These are phyloP conservation scores for Fusarium globosum DNA, from an alignment of 2,329 filamentous ascomycete genomes.

Conservation along the genomic window DNA sequence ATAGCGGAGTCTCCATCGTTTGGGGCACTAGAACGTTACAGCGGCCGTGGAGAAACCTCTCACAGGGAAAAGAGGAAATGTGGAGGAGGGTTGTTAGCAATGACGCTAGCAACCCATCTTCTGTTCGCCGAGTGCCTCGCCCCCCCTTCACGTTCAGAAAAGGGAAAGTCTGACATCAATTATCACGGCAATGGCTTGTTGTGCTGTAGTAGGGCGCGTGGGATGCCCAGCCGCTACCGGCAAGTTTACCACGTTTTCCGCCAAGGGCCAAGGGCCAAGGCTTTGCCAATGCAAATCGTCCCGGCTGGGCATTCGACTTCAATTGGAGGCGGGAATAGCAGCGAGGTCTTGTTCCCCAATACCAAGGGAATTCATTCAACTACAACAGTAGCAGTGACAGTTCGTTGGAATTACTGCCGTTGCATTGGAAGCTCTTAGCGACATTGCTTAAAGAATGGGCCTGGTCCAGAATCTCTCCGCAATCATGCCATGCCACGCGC, in stretches of 20 bases:
- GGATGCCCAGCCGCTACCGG: slow-evolving; percentile 25
- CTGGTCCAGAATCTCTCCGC: slow-evolving; percentile 24
- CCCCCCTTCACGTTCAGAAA: background rate
- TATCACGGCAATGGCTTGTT: background rate
- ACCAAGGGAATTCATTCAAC: background rate
- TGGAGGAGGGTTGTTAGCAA: background rate
- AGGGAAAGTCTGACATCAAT: background rate
- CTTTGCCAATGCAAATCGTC: slow-evolving; percentile 22
- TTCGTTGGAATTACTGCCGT: background rate
- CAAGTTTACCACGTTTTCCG: slow-evolving; percentile 24
- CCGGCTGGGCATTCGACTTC: slow-evolving; percentile 21
- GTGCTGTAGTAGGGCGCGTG: background rate
- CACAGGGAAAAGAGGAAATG: background rate
- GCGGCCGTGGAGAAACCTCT: slow-evolving; percentile 10
- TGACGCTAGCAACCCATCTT: slow-evolving; percentile 8
- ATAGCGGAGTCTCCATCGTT: slow-evolving; percentile 27
- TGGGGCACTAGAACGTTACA: slow-evolving; percentile 14
- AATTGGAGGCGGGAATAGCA: slow-evolving; percentile 42
- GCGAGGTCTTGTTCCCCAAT: slow-evolving; percentile 14
- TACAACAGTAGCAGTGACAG: background rate
- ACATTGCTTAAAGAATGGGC: slow-evolving; percentile 27
- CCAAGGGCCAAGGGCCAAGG: slow-evolving; percentile 30
- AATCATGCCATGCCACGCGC: slow-evolving; percentile 20
- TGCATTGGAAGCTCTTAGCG: background rate
- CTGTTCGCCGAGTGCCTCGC: slow-evolving; percentile 5